Evolutionary conservation across 371 early-diverging fungal genomes (phyloP).

Genomic region (Haplosporangium sp.): DNA sequence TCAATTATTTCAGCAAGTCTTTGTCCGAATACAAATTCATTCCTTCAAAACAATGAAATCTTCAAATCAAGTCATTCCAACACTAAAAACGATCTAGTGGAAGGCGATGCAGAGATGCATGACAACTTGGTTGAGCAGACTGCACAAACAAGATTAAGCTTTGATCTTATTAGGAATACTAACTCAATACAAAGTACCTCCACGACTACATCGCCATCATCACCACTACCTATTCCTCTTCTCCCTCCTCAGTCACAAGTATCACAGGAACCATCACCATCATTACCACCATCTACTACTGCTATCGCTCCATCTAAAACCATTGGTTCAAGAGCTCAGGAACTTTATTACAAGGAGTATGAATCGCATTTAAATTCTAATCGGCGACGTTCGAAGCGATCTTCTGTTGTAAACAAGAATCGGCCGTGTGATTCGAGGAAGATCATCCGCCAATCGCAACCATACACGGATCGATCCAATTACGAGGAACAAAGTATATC

Average conservation of each 20-base stretch:
- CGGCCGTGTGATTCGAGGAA: not conserved
- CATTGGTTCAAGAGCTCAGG: not conserved
- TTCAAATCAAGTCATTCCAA: too few species aligned
- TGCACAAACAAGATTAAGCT: constrained; percentile 3
- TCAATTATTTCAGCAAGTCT: not conserved
- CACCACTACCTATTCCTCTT: not conserved
- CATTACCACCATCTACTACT: not conserved
- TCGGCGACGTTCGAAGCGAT: constrained; percentile 1
- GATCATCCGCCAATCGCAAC: not conserved
- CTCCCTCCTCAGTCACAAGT: too few species aligned
- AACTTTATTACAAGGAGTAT: constrained; percentile 5
- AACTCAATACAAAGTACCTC: not conserved
- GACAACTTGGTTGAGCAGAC: not conserved
- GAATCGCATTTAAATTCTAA: not conserved
- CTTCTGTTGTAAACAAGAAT: not conserved
- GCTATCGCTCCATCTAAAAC: too few species aligned
- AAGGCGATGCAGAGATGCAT: constrained; percentile 4
- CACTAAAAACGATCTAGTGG: not conserved
- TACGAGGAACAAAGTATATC: not conserved
- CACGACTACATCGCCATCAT: not conserved
- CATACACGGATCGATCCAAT: not conserved
- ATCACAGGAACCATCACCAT: not conserved
- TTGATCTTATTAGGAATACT: not conserved
- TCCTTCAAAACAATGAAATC: too few species aligned
- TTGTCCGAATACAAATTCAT: not conserved